Percentiles rank a stretch among this genome's conserved stretches.
These are phyloP conservation scores for Neoascochyta sp. DNA, from an alignment of 2,329 filamentous ascomycete genomes.

Conservation along the genomic window DNA sequence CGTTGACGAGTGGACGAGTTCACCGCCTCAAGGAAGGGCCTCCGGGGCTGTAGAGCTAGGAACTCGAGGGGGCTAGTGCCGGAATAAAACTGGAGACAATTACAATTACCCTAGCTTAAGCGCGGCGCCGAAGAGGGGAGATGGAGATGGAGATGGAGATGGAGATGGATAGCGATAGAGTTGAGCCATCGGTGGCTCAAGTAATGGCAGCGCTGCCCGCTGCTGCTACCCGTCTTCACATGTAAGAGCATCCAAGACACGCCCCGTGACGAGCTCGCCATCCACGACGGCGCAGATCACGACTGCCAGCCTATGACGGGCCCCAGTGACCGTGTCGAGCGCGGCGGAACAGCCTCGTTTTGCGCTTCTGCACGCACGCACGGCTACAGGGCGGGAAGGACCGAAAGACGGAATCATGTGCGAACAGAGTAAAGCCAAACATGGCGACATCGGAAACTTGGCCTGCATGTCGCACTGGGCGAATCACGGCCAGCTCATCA, in stretches of 20 bases:
- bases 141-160: conserved; percentile 8
- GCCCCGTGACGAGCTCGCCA: no score
- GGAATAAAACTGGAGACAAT: conserved; percentile 26
- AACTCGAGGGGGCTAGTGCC: conserved; percentile 15
- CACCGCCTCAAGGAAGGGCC: conserved; percentile 26
- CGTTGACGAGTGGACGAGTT: no score
- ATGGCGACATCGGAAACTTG: conserved; percentile 28
- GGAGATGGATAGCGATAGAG: no score
- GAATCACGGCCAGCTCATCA: conserved; percentile 15
- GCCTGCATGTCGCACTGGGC: no score
- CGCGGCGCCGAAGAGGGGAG: conserved; percentile 8
- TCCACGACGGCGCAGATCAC: no score
- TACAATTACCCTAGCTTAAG: no score
- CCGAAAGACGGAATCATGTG: conserved; percentile 32
- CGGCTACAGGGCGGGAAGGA: conserved; percentile 24
- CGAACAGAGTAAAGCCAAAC: conserved; percentile 15
- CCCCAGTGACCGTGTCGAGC: no score
- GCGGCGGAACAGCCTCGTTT: conserved; percentile 34
- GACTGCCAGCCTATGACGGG: no score
- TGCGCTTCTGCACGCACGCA: conserved; percentile 20
- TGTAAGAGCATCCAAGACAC: no score
- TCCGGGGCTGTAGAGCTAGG: conserved; percentile 15
- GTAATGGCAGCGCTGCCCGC: no score
- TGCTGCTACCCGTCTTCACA: no score
- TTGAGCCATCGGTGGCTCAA: no score